Conservation (phyloP, 441 rosid genomes). For the Populus hybrid region DNA sequence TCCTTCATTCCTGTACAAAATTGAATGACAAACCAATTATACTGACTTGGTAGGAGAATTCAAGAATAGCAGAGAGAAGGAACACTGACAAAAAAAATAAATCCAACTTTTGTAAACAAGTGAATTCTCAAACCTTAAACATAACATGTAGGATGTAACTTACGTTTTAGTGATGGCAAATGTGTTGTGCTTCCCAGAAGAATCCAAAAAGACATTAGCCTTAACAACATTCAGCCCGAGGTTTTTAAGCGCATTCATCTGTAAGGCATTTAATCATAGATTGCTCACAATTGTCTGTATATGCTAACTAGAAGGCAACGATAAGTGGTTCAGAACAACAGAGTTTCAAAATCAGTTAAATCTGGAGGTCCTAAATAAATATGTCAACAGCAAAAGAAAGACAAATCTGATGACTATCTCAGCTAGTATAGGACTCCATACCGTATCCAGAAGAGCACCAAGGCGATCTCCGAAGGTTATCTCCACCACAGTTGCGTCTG, state of each 20-base stretch:
- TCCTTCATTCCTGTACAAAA: not conserved
- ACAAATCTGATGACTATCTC: not conserved
- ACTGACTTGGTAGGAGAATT: not conserved
- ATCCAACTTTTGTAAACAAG: not conserved
- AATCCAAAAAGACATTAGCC: constrained; percentile 89
- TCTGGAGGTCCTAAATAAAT: not conserved
- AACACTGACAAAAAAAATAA: not conserved
- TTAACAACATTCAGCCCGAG: constrained; percentile 90
- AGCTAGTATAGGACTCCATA: constrained; percentile 25
- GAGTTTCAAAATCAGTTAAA: constrained; percentile 2
- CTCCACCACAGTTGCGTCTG: constrained; percentile 84
- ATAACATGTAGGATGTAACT: constrained; percentile 21
- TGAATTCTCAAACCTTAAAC: not conserved
- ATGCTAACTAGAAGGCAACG: constrained; percentile 7
- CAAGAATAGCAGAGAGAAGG: not conserved
- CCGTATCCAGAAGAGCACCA: constrained; percentile 94
- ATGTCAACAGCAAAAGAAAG: constrained; percentile 4
- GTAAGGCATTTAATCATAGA: constrained; percentile 26
- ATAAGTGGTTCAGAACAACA: not conserved
- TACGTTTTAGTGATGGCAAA: constrained; percentile 86
- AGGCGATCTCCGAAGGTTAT: constrained; percentile 96
- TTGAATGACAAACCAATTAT: not conserved
- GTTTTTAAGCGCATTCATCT: constrained; percentile 95
- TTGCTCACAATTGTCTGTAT: constrained; percentile 9
- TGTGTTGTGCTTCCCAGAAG: constrained; percentile 95